These are phyloP conservation scores for Pholiota microspora DNA, from an alignment of 768 basidiomycete genomes.

Conservation along the genomic window DNA sequence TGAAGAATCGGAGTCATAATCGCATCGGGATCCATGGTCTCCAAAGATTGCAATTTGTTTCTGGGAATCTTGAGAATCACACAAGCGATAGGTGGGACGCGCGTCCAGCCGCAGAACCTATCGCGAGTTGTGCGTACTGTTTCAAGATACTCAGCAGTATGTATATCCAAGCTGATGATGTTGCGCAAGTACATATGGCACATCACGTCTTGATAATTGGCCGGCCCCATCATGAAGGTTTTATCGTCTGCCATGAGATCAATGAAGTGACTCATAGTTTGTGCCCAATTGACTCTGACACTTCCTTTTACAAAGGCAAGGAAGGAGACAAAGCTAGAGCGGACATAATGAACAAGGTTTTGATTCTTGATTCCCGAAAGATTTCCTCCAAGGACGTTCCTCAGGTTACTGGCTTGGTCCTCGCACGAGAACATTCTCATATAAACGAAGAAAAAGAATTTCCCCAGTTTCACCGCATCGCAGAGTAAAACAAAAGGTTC, in stretches of 20 bases:
- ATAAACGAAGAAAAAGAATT: constrained; percentile 42
- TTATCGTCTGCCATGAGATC: constrained; percentile 21
- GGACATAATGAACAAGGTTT: constrained; percentile 40
- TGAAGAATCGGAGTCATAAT: constrained; percentile 30
- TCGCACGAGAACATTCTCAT: constrained; percentile 43
- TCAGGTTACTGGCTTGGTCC: constrained; percentile 15
- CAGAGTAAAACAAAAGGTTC: neutral
- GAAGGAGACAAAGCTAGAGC: constrained; percentile 46
- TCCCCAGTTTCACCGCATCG: constrained; percentile 31
- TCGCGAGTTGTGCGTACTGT: constrained; percentile 10
- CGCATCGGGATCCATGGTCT: constrained; percentile 15
- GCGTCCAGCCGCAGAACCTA: constrained; percentile 30
- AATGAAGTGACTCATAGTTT: constrained; percentile 34
- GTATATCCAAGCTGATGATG: constrained; percentile 17
- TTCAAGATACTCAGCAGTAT: constrained; percentile 11
- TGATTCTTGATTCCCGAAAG: constrained; percentile 12
- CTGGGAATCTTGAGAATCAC: constrained; percentile 36
- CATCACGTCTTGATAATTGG: constrained; percentile 37
- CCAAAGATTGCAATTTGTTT: constrained; percentile 24
- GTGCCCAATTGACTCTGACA: constrained; percentile 38
- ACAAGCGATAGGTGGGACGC: constrained; percentile 36
- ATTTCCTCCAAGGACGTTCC: neutral
- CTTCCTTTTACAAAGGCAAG: constrained; percentile 37
- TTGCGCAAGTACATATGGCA: constrained; percentile 33
- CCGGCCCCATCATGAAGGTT: constrained; percentile 24